Conservation (phyloP, 2,329 filamentous ascomycete species). For the Helotiales sp. region DNA sequence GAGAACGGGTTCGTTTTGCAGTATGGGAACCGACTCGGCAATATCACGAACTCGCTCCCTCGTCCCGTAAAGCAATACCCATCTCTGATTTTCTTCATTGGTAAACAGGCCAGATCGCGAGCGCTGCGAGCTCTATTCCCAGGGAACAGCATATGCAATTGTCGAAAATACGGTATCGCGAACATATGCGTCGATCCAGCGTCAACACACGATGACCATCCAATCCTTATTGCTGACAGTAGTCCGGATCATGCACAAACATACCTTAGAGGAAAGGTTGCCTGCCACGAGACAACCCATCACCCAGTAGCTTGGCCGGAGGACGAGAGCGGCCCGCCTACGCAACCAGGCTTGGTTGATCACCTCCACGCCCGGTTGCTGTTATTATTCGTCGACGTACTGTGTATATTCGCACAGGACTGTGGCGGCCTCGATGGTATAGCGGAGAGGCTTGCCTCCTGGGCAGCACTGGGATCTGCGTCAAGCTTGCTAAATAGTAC, state of each 20-base stretch:
- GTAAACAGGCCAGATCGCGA: conserved; percentile 13
- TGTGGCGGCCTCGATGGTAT: conserved; percentile 19
- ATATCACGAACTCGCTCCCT: conserved; percentile 17
- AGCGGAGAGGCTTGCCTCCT: conserved; percentile 18
- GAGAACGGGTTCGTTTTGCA: conserved; percentile 13
- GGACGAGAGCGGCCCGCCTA: conserved; percentile 1
- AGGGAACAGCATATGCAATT: conserved; percentile 13
- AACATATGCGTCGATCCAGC: conserved; percentile 19
- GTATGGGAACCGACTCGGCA: conserved; percentile 14
- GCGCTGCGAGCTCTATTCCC: conserved; percentile 17
- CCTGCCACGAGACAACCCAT: conserved; percentile 17
- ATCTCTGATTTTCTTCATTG: conserved; percentile 17
- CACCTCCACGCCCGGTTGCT: conserved; percentile 19
- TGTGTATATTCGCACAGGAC: conserved; percentile 31
- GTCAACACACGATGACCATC: conserved; percentile 14
- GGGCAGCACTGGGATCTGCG: conserved; percentile 18
- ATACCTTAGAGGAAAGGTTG: conserved; percentile 8
- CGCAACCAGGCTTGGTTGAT: conserved; percentile 10
- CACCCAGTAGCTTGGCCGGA: conserved; percentile 12
- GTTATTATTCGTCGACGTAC: conserved; percentile 27
- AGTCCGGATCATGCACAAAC: conserved; percentile 7
- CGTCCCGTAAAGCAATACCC: conserved; percentile 18
- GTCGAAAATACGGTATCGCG: conserved; percentile 18
- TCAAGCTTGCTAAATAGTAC: conserved; percentile 18
- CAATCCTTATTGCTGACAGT: conserved; percentile 20